Conservation (phyloP, 371 early-diverging fungal genomes). For the Mortierella sp. region DNA sequence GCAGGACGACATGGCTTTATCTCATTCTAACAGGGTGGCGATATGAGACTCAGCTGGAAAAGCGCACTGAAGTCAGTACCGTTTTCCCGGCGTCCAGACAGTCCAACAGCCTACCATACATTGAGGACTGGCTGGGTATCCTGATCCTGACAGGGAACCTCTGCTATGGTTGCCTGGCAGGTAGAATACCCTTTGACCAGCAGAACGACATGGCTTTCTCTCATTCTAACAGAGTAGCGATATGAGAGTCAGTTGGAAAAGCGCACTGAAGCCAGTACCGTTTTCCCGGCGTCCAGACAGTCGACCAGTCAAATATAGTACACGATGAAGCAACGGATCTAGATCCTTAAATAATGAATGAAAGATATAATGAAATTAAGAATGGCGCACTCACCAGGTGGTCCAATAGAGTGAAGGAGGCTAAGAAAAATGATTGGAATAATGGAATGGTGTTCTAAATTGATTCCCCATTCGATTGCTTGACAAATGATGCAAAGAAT, state of each 20-base stretch:
- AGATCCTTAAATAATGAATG: too few species aligned
- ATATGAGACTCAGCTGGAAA: slow-evolving; percentile 14
- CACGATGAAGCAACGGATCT: too few species aligned
- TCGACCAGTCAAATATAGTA: slow-evolving; percentile 6
- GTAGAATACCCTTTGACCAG: slow-evolving; percentile 15
- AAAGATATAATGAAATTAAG: too few species aligned
- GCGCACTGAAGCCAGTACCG: slow-evolving; percentile 11
- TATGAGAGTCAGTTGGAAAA: slow-evolving; percentile 14
- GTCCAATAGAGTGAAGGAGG: too few species aligned
- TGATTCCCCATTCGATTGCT: too few species aligned
- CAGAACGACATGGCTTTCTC: slow-evolving; percentile 16
- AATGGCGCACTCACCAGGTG: too few species aligned
- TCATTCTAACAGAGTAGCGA: slow-evolving; percentile 17
- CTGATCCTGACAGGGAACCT: slow-evolving; percentile 23
- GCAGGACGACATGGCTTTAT: slow-evolving; percentile 16
- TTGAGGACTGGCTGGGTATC: slow-evolving; percentile 11
- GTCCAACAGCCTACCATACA: slow-evolving; percentile 4
- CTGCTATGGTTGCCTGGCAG: slow-evolving; percentile 24
- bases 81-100: slow-evolving; percentile 18
- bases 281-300: slow-evolving; percentile 19
- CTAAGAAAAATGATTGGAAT: too few species aligned
- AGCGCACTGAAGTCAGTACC: slow-evolving; percentile 11
- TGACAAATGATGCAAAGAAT: too few species aligned
- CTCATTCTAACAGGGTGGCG: slow-evolving; percentile 15
- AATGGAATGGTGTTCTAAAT: too few species aligned